Conservation (phyloP, 805 yeast species). For the Candida argentea region DNA sequence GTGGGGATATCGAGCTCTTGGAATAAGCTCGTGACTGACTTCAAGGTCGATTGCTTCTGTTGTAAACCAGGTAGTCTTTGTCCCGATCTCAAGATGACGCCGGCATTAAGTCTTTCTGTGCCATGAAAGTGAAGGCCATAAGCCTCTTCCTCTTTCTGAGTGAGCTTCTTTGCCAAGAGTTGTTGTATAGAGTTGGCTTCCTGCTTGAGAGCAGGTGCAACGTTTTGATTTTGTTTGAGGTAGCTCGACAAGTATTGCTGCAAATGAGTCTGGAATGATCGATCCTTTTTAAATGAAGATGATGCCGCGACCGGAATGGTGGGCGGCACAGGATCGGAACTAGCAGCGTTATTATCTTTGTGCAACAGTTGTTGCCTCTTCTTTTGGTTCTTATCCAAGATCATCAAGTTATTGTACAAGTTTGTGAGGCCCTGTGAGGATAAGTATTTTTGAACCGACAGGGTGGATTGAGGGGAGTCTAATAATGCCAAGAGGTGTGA, state of each 20-base stretch:
- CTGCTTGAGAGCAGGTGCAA: slow-evolving; percentile 15
- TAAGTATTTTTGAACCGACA: slow-evolving; percentile 63
- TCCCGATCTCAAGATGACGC: slow-evolving; percentile 73
- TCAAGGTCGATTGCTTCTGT: slow-evolving; percentile 61
- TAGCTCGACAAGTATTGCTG: slow-evolving; percentile 32
- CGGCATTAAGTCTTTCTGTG: slow-evolving; percentile 58
- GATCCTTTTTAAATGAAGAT: slow-evolving; percentile 34
- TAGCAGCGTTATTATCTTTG: slow-evolving; percentile 6
- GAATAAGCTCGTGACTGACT: slow-evolving; percentile 58
- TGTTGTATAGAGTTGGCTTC: slow-evolving; percentile 32
- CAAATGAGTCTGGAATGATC: slow-evolving; percentile 34
- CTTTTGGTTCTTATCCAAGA: slow-evolving; percentile 51
- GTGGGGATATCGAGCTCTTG: slow-evolving; percentile 74
- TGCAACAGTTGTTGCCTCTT: slow-evolving; percentile 37
- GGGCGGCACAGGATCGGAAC: slow-evolving; percentile 43
- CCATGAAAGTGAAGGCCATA: slow-evolving; percentile 77
- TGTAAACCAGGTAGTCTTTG: slow-evolving; percentile 34
- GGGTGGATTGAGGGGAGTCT: slow-evolving; percentile 79
- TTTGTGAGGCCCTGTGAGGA: slow-evolving; percentile 87
- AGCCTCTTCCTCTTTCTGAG: slow-evolving; percentile 71
- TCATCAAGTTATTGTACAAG: slow-evolving; percentile 69
- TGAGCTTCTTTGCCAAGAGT: slow-evolving; percentile 44
- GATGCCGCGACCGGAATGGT: slow-evolving; percentile 48
- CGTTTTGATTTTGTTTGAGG: slow-evolving; percentile 22
- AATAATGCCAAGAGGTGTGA: slow-evolving; percentile 65